Conservation (phyloP, 495 filamentous ascomycete genomes). For the Acidiella bohemica region DNA sequence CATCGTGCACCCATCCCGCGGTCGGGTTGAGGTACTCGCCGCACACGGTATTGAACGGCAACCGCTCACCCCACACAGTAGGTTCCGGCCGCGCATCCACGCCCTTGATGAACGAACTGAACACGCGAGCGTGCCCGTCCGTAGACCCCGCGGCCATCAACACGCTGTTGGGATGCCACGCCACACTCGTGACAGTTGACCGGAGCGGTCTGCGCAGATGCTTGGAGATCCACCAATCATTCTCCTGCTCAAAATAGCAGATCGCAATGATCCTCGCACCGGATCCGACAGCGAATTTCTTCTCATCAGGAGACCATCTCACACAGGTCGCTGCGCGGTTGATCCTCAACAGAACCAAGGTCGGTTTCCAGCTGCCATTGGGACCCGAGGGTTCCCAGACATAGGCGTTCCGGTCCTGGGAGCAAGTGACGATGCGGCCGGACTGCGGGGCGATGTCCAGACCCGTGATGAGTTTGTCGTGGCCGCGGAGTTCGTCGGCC, state of each 20-base stretch:
- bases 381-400: constrained; percentile 83
- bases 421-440: constrained; percentile 92
- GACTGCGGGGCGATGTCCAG: constrained; percentile 86
- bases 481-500: constrained; percentile 83
- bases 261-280: constrained; percentile 92
- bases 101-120: constrained; percentile 92
- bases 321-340: constrained; percentile 95
- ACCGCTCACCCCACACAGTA: constrained; percentile 80
- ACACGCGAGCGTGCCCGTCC: constrained; percentile 92
- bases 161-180: constrained; percentile 95
- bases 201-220: constrained; percentile 97
- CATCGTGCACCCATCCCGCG: constrained; percentile 88
- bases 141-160: constrained; percentile 87
- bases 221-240: constrained; percentile 99
- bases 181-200: constrained; percentile 83
- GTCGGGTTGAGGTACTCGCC: constrained; percentile 92
- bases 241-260: constrained; percentile 97
- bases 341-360: constrained; percentile 89
- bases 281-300: constrained; percentile 93
- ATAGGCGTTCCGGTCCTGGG: constrained; percentile 94
- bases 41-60: constrained; percentile 96
- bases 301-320: constrained; percentile 91
- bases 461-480: constrained; percentile 91
- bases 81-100: constrained; percentile 78
- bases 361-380: constrained; percentile 88